Conservation (phyloP, 495 filamentous ascomycete species). For the Penicillium odoratum region DNA sequence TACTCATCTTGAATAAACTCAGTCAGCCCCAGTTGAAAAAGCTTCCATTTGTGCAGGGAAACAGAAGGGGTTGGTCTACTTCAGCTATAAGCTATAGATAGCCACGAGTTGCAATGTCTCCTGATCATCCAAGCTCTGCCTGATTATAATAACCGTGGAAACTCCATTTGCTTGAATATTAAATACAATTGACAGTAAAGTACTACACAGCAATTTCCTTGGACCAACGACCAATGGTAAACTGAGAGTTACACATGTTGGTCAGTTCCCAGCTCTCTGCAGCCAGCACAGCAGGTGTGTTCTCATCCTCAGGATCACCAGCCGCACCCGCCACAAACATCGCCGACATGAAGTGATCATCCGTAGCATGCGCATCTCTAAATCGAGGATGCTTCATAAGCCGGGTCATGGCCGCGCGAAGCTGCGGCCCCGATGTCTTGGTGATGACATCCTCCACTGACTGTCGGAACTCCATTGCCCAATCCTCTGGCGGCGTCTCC, state of each 20-base stretch:
- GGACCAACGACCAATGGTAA: conserved; percentile 44
- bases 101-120: no score
- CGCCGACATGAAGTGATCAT: conserved; percentile 63
- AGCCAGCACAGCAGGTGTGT: conserved; percentile 37
- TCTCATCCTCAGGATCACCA: conserved; percentile 50
- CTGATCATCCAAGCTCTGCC: no score
- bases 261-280: conserved; percentile 65
- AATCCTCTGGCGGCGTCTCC: conserved; percentile 53
- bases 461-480: conserved; percentile 61
- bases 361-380: conserved; percentile 61
- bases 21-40: no score
- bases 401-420: conserved; percentile 50
- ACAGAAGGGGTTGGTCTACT: no score
- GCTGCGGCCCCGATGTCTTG: conserved; percentile 46
- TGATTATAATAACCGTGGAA: background rate
- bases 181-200: background rate
- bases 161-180: background rate
- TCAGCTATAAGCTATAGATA: no score
- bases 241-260: conserved; percentile 66
- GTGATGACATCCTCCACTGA: conserved; percentile 55
- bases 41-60: no score
- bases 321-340: conserved; percentile 57
- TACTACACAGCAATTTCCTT: conserved; percentile 22
- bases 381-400: conserved; percentile 63
- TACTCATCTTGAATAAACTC: no score